phyloP scores from a whole-genome alignment of 257 asterid genomes.

The Solanum microdontum region DNA sequence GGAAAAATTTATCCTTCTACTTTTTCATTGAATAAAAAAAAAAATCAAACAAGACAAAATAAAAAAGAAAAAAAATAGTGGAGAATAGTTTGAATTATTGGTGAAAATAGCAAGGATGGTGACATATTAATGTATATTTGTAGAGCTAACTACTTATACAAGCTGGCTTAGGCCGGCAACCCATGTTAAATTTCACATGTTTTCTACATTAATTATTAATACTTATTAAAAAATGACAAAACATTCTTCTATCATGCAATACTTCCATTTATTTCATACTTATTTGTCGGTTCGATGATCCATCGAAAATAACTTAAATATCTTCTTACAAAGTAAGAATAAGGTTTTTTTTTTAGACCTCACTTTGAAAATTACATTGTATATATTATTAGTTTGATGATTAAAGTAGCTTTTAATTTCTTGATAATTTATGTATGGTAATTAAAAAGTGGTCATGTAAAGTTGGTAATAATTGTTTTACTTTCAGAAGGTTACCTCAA shows the following conservation, averaged over 20 bases:
- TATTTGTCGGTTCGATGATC: background rate
- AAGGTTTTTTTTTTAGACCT: background rate
- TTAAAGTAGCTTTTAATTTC: background rate
- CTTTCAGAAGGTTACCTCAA: background rate
- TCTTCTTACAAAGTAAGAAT: background rate
- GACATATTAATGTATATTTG: background rate
- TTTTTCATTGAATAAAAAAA: background rate
- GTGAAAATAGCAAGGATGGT: background rate
- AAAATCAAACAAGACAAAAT: background rate
- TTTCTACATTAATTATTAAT: constrained; percentile 5
- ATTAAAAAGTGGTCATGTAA: background rate
- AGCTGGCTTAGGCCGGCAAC: constrained; percentile 41
- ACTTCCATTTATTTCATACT: background rate
- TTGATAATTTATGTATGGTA: background rate
- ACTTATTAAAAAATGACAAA: background rate
- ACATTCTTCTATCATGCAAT: background rate
- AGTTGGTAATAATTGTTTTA: background rate
- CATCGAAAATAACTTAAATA: background rate
- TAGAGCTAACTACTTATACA: constrained; percentile 8
- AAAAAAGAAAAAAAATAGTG: background rate
- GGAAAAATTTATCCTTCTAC: background rate
- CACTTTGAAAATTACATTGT: background rate
- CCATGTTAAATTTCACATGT: constrained; percentile 62
- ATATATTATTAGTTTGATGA: background rate
- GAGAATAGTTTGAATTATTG: background rate